Evolutionary conservation across 805 yeast species (phyloP).

Genomic region (Isabelozyma heimii): DNA sequence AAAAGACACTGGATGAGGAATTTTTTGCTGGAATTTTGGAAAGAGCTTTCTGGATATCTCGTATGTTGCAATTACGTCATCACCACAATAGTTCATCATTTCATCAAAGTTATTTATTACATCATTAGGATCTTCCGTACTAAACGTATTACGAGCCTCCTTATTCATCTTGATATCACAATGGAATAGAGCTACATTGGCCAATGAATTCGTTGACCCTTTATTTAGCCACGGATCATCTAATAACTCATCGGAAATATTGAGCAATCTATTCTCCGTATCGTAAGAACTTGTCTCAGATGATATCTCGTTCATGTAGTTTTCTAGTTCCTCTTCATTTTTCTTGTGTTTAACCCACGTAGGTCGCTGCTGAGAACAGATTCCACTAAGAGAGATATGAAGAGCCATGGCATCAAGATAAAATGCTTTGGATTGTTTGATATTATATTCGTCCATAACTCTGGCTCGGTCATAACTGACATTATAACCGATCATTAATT

Average conservation of each 20-base stretch:
- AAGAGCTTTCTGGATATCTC: conserved; percentile 63
- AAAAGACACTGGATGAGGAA: conserved; percentile 94
- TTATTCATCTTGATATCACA: conserved; percentile 70
- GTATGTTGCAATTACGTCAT: conserved; percentile 76
- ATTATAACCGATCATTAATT: conserved; percentile 83
- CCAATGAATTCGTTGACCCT: conserved; percentile 76
- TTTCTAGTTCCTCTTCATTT: conserved; percentile 18
- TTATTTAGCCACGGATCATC: conserved; percentile 85
- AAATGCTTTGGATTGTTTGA: conserved; percentile 67
- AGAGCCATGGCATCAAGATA: conserved; percentile 89
- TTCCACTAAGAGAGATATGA: conserved; percentile 86
- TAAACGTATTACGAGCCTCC: conserved; percentile 61
- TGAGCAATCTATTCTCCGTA: not conserved
- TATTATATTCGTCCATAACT: conserved; percentile 75
- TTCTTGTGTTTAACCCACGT: conserved; percentile 64
- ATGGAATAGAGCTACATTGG: conserved; percentile 76
- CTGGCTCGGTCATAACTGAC: conserved; percentile 89
- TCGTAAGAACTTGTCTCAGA: conserved; percentile 5
- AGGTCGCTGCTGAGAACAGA: conserved; percentile 88
- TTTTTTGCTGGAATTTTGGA: conserved; percentile 61
- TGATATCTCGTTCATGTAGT: conserved; percentile 11
- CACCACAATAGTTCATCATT: conserved; percentile 78
- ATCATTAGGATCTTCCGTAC: conserved; percentile 49
- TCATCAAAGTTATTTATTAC: conserved; percentile 56
- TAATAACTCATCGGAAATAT: conserved; percentile 22